phyloP scores from a whole-genome alignment of 352 stramenopile species.

The Blastocystis hominis region DNA sequence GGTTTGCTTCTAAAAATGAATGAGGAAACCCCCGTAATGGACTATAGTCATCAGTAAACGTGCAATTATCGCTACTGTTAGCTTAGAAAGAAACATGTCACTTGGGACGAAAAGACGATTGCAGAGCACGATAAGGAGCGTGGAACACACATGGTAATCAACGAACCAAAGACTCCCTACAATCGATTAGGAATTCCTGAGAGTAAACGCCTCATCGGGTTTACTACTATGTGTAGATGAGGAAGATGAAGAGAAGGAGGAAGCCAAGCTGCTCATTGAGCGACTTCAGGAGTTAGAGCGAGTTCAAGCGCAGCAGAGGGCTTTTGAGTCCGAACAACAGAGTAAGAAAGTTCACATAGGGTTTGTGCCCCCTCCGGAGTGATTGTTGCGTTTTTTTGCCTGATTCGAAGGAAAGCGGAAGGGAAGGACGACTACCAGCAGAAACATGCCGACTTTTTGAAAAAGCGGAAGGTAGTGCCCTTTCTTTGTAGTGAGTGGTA shows the following conservation, averaged over 20 bases:
- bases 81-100: slow-evolving; percentile 64
- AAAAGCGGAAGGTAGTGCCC: slow-evolving; percentile 5
- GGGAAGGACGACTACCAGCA: background rate
- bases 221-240: background rate
- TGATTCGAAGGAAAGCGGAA: background rate
- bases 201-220: background rate
- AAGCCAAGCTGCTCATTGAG: background rate
- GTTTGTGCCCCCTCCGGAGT: background rate
- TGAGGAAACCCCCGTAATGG: background rate
- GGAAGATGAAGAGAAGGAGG: slow-evolving; percentile 2
- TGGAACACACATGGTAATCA: slow-evolving; percentile 82
- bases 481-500: background rate
- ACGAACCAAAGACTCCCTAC: slow-evolving; percentile 82
- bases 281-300: background rate
- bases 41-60: background rate
- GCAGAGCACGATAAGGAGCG: slow-evolving; percentile 76
- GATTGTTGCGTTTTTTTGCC: background rate
- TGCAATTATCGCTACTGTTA: background rate
- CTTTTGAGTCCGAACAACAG: background rate
- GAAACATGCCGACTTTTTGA: slow-evolving; percentile 14
- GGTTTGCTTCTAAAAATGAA: background rate
- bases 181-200: slow-evolving; percentile 59
- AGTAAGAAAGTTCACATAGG: background rate
- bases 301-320: background rate
- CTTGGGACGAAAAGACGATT: slow-evolving; percentile 82